Percentiles rank a stretch among this genome's conserved stretches.
These are phyloP conservation scores for Xerocomellus amylosporus DNA, from an alignment of 768 basidiomycete species.

Conservation along the genomic window DNA sequence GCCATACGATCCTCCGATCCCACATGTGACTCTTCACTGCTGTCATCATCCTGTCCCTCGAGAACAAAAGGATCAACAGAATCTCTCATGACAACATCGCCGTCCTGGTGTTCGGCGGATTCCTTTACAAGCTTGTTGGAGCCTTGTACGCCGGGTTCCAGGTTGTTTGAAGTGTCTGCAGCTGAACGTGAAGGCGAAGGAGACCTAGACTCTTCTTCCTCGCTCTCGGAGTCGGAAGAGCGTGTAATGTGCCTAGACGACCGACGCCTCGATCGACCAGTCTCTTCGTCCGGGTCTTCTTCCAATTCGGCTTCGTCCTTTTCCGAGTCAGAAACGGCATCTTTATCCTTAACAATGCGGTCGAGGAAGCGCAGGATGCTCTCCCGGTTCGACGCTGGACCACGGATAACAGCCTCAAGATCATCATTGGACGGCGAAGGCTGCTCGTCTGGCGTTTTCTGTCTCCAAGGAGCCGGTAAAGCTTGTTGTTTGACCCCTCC, in stretches of 20 bases:
- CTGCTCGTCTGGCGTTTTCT: background rate
- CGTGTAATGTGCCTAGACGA: conserved; percentile 31
- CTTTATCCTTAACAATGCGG: conserved; percentile 28
- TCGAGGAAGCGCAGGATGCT: conserved; percentile 29
- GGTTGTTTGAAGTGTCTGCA: conserved; percentile 35
- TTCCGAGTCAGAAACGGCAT: conserved; percentile 30
- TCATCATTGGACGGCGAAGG: conserved; percentile 19
- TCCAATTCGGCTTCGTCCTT: conserved; percentile 43
- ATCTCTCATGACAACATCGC: conserved; percentile 11
- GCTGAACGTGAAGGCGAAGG: conserved; percentile 16
- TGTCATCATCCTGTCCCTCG: conserved; percentile 2
- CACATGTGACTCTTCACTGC: conserved; percentile 20
- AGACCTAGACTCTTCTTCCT: conserved; percentile 29
- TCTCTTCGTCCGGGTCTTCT: conserved; percentile 38
- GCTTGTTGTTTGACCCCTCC: conserved; percentile 17
- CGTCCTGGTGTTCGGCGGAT: background rate
- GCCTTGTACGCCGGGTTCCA: conserved; percentile 26
- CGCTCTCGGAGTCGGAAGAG: conserved; percentile 35
- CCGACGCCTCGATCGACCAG: conserved; percentile 33
- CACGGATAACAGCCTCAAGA: conserved; percentile 43
- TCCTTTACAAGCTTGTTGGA: background rate
- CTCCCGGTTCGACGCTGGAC: conserved; percentile 31
- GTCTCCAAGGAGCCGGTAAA: background rate
- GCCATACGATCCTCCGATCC: conserved; percentile 20
- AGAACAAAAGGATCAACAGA: background rate